Percentiles rank a stretch among this genome's conserved stretches.
Evolutionary conservation across 306 rosid species (phyloP).

Genomic region (Senna siamea): DNA sequence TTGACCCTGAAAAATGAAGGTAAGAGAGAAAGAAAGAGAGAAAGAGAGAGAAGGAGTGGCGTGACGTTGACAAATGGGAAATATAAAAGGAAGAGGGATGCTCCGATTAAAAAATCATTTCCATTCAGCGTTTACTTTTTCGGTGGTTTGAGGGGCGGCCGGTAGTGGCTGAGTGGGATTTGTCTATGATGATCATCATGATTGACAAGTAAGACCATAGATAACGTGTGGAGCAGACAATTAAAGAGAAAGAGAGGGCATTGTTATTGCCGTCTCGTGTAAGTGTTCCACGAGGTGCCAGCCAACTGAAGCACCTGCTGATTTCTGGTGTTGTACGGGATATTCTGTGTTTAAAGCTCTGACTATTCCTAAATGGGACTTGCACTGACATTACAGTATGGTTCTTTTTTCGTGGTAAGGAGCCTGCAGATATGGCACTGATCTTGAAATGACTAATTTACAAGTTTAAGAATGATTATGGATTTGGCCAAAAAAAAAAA

Average conservation of each 20-base stretch:
- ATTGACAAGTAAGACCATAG: slow-evolving; percentile 35
- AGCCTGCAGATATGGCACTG: neutral
- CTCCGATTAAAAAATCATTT: slow-evolving; percentile 24
- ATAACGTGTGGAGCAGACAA: slow-evolving; percentile 40
- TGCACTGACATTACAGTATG: neutral
- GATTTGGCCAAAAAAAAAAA: too few species aligned
- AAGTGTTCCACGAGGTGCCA: slow-evolving; percentile 5
- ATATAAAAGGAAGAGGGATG: slow-evolving; percentile 36
- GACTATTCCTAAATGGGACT: slow-evolving; percentile 3
- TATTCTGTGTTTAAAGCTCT: slow-evolving; percentile 11
- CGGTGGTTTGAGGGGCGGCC: slow-evolving; percentile 34
- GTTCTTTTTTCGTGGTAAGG: neutral
- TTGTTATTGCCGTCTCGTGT: slow-evolving; percentile 22
- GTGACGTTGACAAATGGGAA: slow-evolving; percentile 53
- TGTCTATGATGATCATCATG: slow-evolving; percentile 42
- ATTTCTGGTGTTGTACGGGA: neutral
- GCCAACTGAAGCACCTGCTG: slow-evolving; percentile 13
- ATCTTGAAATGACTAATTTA: neutral
- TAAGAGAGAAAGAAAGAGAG: neutral
- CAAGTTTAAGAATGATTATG: neutral
- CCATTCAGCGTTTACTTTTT: slow-evolving; percentile 57
- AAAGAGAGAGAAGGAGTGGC: slow-evolving; percentile 30
- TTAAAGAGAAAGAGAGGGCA: neutral
- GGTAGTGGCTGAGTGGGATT: slow-evolving; percentile 47
- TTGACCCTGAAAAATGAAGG: slow-evolving; percentile 46